Conservation (phyloP, 2,329 filamentous ascomycete species). For the Grosmannia clavigera region DNA sequence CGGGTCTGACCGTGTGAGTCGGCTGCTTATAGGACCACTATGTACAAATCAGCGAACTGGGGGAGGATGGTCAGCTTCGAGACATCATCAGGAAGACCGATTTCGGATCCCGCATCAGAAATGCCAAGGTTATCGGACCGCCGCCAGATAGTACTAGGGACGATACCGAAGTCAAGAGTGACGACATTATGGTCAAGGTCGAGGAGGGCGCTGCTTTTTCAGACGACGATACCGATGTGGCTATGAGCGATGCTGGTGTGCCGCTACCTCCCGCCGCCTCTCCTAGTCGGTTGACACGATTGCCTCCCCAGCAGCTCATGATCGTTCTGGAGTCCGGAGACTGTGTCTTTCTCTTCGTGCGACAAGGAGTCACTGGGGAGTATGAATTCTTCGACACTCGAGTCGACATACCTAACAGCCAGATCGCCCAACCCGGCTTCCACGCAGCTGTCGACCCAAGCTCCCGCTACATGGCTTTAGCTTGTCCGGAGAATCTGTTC, state of each 20-base stretch:
- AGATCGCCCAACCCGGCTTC: conserved; percentile 46
- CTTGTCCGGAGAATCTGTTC: conserved; percentile 57
- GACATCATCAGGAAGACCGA: conserved; percentile 68
- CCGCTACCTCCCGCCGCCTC: too few relatives aligned
- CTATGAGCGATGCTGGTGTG: neutral
- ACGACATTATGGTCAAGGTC: neutral
- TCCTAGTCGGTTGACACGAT: conserved; percentile 4
- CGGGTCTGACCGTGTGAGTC: neutral
- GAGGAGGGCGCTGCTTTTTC: conserved; percentile 5
- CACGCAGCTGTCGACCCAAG: conserved; percentile 68
- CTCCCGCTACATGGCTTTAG: conserved; percentile 55
- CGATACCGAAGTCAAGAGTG: conserved; percentile 9
- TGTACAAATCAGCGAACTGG: conserved; percentile 69
- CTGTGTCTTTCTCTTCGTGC: conserved; percentile 64
- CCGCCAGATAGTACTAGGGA: conserved; percentile 23
- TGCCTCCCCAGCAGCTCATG: conserved; percentile 72
- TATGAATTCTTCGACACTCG: conserved; percentile 50
- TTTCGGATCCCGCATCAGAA: conserved; percentile 67
- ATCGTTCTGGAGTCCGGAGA: conserved; percentile 63
- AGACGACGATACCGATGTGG: neutral
- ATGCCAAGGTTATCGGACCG: conserved; percentile 63
- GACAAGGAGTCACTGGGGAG: conserved; percentile 27
- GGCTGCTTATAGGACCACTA: conserved; percentile 48
- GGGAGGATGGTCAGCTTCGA: conserved; percentile 55
- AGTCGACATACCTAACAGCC: conserved; percentile 45